These are phyloP conservation scores for Lentinula boryana DNA, from an alignment of 768 basidiomycete species.

Conservation along the genomic window DNA sequence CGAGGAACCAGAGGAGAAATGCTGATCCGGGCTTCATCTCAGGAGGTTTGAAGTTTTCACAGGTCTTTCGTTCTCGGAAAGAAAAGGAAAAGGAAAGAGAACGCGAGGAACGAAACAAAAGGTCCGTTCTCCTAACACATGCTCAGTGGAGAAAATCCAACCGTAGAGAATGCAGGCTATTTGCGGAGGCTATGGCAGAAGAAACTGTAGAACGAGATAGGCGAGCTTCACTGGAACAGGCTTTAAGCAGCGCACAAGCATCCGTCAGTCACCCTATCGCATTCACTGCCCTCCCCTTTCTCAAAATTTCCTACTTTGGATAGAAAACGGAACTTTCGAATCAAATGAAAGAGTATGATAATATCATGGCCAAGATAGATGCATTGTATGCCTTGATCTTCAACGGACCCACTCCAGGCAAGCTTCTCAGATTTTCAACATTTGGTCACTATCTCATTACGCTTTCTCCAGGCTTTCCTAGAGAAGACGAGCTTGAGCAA, in stretches of 20 bases:
- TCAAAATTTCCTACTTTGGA: neutral
- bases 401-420: constrained; percentile 4
- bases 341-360: constrained; percentile 1
- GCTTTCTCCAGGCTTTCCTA: neutral
- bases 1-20: neutral
- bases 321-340: constrained; percentile 1
- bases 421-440: neutral
- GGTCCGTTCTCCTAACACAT: neutral
- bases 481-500: constrained; percentile 4
- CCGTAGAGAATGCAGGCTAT: neutral
- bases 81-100: constrained; percentile 1
- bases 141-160: neutral
- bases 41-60: neutral
- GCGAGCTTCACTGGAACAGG: neutral
- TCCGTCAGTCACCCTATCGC: neutral
- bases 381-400: constrained; percentile 1
- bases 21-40: neutral
- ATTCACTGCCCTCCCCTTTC: neutral
- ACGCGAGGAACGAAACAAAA: constrained; percentile 1
- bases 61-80: neutral
- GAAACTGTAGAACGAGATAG: neutral
- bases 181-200: constrained; percentile 3
- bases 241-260: neutral
- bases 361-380: neutral
- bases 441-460: neutral